Base-by-base conservation (phyloP, 768 basidiomycete genomes). In the Megacollybia marginata region DNA sequence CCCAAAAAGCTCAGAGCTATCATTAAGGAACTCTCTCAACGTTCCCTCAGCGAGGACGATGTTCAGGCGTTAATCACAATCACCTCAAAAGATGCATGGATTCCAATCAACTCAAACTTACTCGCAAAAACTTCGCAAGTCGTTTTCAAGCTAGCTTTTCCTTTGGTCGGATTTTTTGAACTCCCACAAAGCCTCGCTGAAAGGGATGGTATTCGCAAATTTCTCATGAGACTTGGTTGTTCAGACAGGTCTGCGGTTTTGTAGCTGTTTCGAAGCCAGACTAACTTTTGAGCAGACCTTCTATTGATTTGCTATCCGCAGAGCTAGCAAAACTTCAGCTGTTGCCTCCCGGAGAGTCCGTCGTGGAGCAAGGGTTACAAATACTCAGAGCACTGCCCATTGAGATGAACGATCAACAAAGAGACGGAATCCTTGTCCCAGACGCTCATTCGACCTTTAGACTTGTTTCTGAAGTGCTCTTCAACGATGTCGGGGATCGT, bases 401-500 rank as follows among this genome's bases (percentile, higher is more conserved):
- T 1, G 54, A 53, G 2, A 51, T 68, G 15, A 51, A 54, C 0
- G 55, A 62, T 4, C 46, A 54, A 0, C 52, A 66, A 32, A 63
- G 59, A 8, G 54, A 48, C 5, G 53, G 51, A 32, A 48, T 76
- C 9, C 49, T 73, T 7, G 60, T 74, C 19, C 74, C 73, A 1
- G 71, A 71, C 46, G 54, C 10, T 5, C 47, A 51, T 3, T 47
- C 50, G 19, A 47, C 31, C 2, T 61, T 74, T 10, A 68, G 60
- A 0, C 63, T 65, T 1, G 52, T 65, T 6, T 19, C 47, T 0
- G 52, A 63, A 2, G 57, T 72, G 18, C 62, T 59, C 43, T 75
- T 58, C 62, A 74, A 77, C 46, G 73, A 77, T 46, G 59, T 72
- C 16, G 71, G 69, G 5, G 57, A 63, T 7, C 36, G 28, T 28